Evolutionary conservation across 169 alveolate genomes (phyloP).

Genomic region (Blepharisma undulans): DNA sequence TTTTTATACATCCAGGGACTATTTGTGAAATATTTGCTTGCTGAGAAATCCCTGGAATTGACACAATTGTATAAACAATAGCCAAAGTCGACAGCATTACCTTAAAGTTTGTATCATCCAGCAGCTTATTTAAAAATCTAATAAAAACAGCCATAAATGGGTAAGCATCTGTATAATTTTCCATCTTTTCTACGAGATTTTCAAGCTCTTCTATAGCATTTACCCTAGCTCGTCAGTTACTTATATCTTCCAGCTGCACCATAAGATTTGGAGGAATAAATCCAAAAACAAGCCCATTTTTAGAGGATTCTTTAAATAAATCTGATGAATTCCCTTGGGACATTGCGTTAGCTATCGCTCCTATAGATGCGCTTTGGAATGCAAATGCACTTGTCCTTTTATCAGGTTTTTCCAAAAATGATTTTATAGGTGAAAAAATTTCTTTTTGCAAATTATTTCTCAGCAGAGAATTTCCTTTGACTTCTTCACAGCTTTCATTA

Average conservation of each 20-base stretch:
- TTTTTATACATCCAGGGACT: conserved; percentile 26
- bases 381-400: background rate
- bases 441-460: background rate
- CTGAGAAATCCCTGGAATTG: conserved; percentile 19
- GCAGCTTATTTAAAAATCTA: background rate
- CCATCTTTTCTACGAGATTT: conserved; percentile 10
- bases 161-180: background rate
- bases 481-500: background rate
- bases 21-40: conserved; percentile 19
- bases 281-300: conserved; percentile 33
- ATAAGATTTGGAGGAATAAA: conserved; percentile 24
- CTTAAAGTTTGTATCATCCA: conserved; percentile 32
- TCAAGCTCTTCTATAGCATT: conserved; percentile 29
- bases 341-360: background rate
- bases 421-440: background rate
- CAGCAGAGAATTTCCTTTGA: background rate
- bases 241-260: conserved; percentile 28
- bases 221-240: conserved; percentile 24
- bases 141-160: conserved; percentile 26
- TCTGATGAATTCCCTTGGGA: background rate
- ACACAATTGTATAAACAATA: background rate
- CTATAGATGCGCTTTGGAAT: conserved; percentile 14
- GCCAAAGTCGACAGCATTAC: background rate
- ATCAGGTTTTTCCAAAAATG: conserved; percentile 14
- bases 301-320: background rate